Percentiles rank a stretch among this genome's conserved stretches.
Conservation (phyloP, 2,329 filamentous ascomycete species). For the Cladosporium cucumerinum region DNA sequence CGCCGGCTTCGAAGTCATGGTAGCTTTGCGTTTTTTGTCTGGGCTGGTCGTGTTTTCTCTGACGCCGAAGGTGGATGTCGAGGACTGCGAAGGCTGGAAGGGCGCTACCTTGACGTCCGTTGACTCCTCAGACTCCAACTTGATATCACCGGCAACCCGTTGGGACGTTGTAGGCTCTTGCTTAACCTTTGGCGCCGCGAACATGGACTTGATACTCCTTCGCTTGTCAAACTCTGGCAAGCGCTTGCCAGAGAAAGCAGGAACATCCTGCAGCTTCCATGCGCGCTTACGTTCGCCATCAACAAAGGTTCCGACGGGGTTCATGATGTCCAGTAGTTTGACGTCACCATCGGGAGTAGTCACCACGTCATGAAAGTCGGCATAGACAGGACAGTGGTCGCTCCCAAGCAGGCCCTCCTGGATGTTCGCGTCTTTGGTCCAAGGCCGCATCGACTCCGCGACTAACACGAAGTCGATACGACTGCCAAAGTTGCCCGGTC, state of each 20-base stretch:
- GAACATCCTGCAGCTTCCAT: conserved; percentile 63
- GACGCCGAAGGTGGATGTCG: not conserved
- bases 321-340: conserved; percentile 70
- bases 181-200: conserved; percentile 50
- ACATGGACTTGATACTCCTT: conserved; percentile 90
- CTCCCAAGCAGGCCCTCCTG: conserved; percentile 92
- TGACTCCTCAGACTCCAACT: not conserved
- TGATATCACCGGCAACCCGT: not conserved
- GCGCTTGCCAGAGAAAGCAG: conserved; percentile 74
- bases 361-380: conserved; percentile 64
- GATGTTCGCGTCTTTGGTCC: conserved; percentile 79
- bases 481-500: conserved; percentile 89
- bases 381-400: conserved; percentile 93
- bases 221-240: conserved; percentile 86
- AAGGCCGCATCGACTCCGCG: conserved; percentile 71
- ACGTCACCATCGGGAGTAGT: conserved; percentile 44
- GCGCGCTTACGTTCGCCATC: conserved; percentile 63
- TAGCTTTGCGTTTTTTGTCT: conserved; percentile 36
- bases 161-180: conserved; percentile 4
- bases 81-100: not conserved
- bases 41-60: not conserved
- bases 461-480: conserved; percentile 93
- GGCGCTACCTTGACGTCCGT: not conserved
- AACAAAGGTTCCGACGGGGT: conserved; percentile 68
- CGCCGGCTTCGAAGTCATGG: conserved; percentile 28